Conservation (phyloP, 306 rosid genomes). For the Hippophae rhamnoides region DNA sequence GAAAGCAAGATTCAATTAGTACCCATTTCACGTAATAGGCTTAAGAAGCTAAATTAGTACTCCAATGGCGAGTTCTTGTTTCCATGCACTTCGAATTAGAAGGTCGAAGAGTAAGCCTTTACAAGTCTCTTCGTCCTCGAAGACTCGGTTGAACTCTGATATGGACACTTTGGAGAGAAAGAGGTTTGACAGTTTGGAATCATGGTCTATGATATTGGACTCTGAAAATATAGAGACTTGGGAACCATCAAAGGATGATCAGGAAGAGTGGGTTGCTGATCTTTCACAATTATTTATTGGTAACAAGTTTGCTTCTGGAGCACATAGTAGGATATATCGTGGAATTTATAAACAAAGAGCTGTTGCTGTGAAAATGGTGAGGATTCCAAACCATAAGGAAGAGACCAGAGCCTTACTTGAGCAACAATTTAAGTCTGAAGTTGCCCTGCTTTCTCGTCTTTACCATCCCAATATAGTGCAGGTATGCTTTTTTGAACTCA, state of each 20-base stretch:
- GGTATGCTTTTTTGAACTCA: conserved; percentile 27
- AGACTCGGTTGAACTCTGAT: conserved; percentile 37
- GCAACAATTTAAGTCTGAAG: conserved; percentile 88
- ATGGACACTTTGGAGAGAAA: conserved; percentile 69
- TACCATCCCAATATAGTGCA: conserved; percentile 91
- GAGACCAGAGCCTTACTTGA: conserved; percentile 67
- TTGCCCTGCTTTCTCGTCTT: conserved; percentile 86
- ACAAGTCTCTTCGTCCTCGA: conserved; percentile 47
- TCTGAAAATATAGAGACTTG: conserved; percentile 92
- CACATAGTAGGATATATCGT: conserved; percentile 86
- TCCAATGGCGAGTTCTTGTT: conserved; percentile 68
- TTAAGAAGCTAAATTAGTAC: conserved; percentile 13
- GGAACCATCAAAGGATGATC: conserved; percentile 83
- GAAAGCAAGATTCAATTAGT: neutral
- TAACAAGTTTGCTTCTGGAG: conserved; percentile 92
- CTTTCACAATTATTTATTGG: conserved; percentile 92
- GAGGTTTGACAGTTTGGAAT: conserved; percentile 92
- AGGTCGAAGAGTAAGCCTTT: conserved; percentile 60
- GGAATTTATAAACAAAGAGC: conserved; percentile 98
- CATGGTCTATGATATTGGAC: conserved; percentile 96
- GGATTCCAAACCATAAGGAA: conserved; percentile 69
- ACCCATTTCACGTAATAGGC: conserved; percentile 4
- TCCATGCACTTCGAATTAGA: conserved; percentile 43
- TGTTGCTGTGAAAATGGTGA: conserved; percentile 96
- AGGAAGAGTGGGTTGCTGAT: conserved; percentile 93